A percentile compares a stretch with the other conserved stretches of the same genome.
Evolutionary conservation across 192 early-diverging fungal species (phyloP).

Genomic region (Gamsiella multidivaricata): DNA sequence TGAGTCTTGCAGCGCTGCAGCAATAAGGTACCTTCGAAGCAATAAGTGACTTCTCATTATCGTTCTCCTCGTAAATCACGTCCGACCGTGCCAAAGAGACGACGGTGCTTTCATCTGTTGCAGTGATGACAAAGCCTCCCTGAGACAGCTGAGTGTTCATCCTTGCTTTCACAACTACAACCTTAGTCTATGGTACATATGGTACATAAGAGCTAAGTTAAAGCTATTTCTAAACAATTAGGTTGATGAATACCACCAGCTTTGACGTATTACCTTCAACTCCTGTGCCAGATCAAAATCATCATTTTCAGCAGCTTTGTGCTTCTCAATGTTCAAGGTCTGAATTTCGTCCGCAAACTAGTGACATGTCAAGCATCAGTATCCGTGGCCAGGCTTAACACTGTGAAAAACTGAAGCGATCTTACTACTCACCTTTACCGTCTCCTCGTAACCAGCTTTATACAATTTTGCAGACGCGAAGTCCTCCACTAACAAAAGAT

Average conservation of each 20-base stretch:
- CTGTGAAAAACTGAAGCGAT: no score
- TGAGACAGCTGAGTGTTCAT: slow-evolving; percentile 16
- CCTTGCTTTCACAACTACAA: slow-evolving; percentile 18
- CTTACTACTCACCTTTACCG: slow-evolving; percentile 61
- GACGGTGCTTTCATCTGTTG: background rate
- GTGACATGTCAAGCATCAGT: background rate
- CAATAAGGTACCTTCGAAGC: slow-evolving; percentile 11
- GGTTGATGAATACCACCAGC: background rate
- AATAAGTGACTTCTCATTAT: background rate
- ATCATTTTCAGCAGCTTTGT: slow-evolving; percentile 70
- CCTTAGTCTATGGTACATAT: slow-evolving; percentile 17
- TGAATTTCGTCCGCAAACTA: slow-evolving; percentile 59
- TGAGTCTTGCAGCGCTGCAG: background rate
- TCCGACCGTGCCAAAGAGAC: slow-evolving; percentile 9
- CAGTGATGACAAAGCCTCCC: slow-evolving; percentile 12
- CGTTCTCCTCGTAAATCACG: background rate
- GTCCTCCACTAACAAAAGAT: slow-evolving; percentile 61
- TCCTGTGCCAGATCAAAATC: slow-evolving; percentile 83
- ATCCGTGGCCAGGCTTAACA: no score
- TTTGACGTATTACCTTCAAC: slow-evolving; percentile 62
- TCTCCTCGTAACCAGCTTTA: slow-evolving; percentile 62
- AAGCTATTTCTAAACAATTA: no score
- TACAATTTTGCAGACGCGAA: slow-evolving; percentile 71
- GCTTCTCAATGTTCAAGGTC: slow-evolving; percentile 65
- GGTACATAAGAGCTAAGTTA: no score